Evolutionary conservation across 2,329 filamentous ascomycete species (phyloP).

Genomic region (Epichloe gansuensis): DNA sequence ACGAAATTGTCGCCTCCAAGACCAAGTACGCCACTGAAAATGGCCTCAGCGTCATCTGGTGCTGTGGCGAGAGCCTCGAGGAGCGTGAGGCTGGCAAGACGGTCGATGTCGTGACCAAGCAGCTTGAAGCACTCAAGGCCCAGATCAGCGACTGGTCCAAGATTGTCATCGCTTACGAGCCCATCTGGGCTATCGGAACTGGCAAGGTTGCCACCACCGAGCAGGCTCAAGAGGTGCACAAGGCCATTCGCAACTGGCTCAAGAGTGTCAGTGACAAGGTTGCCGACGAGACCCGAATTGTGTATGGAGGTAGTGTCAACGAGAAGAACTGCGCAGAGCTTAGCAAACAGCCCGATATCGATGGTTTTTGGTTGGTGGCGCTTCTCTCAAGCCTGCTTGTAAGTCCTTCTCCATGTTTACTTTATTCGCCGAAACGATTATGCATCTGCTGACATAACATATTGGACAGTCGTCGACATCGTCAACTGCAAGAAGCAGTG

Average conservation of each 20-base stretch:
- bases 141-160: slow-evolving; percentile 80
- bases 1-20: slow-evolving; percentile 81
- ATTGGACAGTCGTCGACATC: slow-evolving; percentile 40
- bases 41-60: slow-evolving; percentile 85
- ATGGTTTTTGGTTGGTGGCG: slow-evolving; percentile 93
- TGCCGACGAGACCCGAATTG: slow-evolving; percentile 78
- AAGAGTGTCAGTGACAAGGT: slow-evolving; percentile 62
- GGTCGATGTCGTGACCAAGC: slow-evolving; percentile 70
- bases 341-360: slow-evolving; percentile 85
- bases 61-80: slow-evolving; percentile 92
- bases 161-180: slow-evolving; percentile 96
- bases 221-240: slow-evolving; percentile 91
- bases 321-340: slow-evolving; percentile 98
- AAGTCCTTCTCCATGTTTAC: slow-evolving; percentile 26
- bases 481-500: slow-evolving; percentile 42
- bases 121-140: slow-evolving; percentile 71
- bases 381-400: slow-evolving; percentile 94
- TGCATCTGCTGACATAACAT: background rate
- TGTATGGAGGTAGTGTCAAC: slow-evolving; percentile 92
- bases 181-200: slow-evolving; percentile 92
- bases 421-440: background rate
- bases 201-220: slow-evolving; percentile 82
- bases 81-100: slow-evolving; percentile 80
- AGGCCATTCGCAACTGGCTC: slow-evolving; percentile 83
- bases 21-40: slow-evolving; percentile 84